Conservation (phyloP, 2,329 filamentous ascomycete genomes). For the Aureobasidium sp. region DNA sequence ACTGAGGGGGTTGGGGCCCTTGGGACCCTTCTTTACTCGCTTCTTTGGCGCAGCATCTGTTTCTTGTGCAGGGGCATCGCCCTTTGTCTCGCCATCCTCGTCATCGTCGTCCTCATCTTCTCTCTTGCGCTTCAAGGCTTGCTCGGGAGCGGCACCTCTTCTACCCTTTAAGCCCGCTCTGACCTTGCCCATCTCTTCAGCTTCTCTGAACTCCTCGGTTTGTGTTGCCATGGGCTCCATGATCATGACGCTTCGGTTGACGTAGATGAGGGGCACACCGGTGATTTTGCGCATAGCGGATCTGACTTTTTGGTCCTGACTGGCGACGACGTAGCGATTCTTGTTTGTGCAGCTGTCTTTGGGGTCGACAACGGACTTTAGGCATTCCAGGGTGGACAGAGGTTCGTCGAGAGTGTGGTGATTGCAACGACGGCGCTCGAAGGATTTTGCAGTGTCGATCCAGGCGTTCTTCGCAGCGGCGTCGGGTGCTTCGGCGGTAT, state of each 20-base stretch:
- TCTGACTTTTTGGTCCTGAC: conserved; percentile 58
- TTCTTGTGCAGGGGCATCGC: conserved; percentile 37
- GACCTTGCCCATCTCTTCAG: conserved; percentile 67
- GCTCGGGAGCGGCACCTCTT: conserved; percentile 17
- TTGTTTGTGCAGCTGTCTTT: conserved; percentile 65
- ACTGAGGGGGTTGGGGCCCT: conserved; percentile 62
- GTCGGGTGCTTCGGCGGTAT: conserved; percentile 35
- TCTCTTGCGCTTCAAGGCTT: conserved; percentile 24
- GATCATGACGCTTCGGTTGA: conserved; percentile 69
- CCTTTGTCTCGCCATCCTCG: conserved; percentile 22
- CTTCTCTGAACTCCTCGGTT: conserved; percentile 53
- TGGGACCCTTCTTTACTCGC: conserved; percentile 51
- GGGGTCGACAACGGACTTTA: conserved; percentile 67
- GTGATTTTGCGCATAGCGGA: conserved; percentile 55
- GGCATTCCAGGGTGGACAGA: conserved; percentile 59
- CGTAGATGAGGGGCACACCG: conserved; percentile 69
- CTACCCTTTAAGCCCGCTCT: conserved; percentile 50
- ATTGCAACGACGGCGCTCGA: conserved; percentile 68
- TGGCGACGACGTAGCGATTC: conserved; percentile 69
- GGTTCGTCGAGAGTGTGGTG: conserved; percentile 69
- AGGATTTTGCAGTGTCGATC: conserved; percentile 65
- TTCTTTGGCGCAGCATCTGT: conserved; percentile 36
- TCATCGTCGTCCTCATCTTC: conserved; percentile 20
- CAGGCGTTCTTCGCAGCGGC: conserved; percentile 40
- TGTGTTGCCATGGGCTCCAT: conserved; percentile 66